Evolutionary conservation across 176 grass and related monocot genomes (phyloP).

Genomic region (Carex pumila): DNA sequence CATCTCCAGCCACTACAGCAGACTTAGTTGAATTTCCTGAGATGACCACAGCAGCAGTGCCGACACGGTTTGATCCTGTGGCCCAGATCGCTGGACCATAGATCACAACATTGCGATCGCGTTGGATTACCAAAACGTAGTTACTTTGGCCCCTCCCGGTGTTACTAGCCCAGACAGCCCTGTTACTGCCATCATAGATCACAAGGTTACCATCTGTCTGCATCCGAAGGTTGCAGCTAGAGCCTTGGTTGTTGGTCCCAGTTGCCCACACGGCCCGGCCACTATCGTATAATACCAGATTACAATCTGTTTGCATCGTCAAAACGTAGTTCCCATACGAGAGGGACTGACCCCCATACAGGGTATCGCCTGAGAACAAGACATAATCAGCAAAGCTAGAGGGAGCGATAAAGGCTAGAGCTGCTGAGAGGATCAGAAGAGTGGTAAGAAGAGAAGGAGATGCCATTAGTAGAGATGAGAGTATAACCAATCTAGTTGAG

Average conservation of each 20-base stretch:
- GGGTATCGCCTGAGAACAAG: not conserved
- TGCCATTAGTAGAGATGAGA: conserved; percentile 2
- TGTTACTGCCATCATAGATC: too few relatives aligned
- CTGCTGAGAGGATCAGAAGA: not conserved
- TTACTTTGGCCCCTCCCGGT: too few relatives aligned
- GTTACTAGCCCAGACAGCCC: too few relatives aligned
- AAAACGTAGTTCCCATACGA: not conserved
- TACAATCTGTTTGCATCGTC: conserved; percentile 25
- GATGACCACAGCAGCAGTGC: not conserved
- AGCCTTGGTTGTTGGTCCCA: not conserved
- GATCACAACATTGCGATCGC: conserved; percentile 28
- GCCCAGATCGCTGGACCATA: conserved; percentile 33
- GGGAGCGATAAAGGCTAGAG: not conserved
- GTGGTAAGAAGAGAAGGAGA: not conserved
- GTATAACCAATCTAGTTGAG: not conserved
- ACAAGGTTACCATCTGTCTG: too few relatives aligned
- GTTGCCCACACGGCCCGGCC: not conserved
- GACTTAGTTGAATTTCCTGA: not conserved
- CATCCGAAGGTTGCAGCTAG: not conserved
- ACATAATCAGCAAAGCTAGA: not conserved
- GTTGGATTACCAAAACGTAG: conserved; percentile 16
- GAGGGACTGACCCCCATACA: too few relatives aligned
- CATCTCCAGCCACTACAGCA: not conserved
- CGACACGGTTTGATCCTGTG: not conserved
- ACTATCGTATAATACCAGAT: conserved; percentile 26